Base-by-base conservation (phyloP, 116 monocot genomes). In the Trichopus zeylanicus region DNA sequence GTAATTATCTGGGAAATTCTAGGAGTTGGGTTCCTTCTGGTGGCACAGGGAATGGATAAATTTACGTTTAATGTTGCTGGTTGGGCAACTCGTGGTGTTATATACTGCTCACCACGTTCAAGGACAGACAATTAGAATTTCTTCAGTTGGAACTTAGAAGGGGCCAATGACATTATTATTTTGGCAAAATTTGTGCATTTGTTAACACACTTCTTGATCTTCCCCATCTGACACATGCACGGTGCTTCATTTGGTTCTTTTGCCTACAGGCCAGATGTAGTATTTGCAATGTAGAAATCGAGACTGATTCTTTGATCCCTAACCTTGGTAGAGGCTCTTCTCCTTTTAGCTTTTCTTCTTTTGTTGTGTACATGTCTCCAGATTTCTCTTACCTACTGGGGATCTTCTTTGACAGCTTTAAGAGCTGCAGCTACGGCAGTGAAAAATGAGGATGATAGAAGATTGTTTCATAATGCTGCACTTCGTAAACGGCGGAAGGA, bases 401-500 rank as follows among this genome's bases (percentile, higher is more conserved):
- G 20, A 22, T 47, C 0, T 70, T 62, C 15, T 63, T 51, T 70
- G 64, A 48, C 57, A 94, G 94, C 94, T 78, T 59, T 94, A 39
- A 80, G 89, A 83, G 83, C 75, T 71, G 94, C 86, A 52, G 89
- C 94, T 56, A 56, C 60, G 32, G 77, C 79, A 18, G 80, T 94
- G 35, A 94, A 81, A 63, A 55, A 68, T 65, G 82, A 89, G 64
- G 89, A 89, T 83, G 94, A 78, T 1, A 74, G 68, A 61, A 81
- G 80, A 70, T 85, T 83, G 27, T 78, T 85, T 57, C 89, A 86
- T 60, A 79, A 78, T 83, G 65, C 89, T 34, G 24, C 66, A 52
- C 70, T 94, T 18, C 64, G 94, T 21, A 94, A 94, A 57, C 85
- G 86, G 29, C 71, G 89, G 75, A 94, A 78, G 81, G 93, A 93